Base-by-base conservation (phyloP, 129 eudicot species). In the Rutidosis leptorrhynchoides region DNA sequence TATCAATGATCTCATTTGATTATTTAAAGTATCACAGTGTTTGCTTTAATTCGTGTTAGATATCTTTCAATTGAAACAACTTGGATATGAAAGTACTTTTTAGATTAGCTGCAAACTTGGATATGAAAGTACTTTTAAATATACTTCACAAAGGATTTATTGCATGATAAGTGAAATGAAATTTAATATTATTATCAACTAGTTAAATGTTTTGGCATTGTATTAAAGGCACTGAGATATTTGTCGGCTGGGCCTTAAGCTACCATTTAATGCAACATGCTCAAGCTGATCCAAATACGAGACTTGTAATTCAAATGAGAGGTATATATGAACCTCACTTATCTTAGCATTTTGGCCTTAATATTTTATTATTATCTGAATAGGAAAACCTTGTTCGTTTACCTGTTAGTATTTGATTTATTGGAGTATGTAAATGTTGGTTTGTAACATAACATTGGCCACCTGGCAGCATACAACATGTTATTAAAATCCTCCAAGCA, bases 231-330 rank as follows among this genome's bases (percentile, higher is more conserved):
- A 91, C 95, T 23, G 96, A 85, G 81, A 93, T 88, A 83, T 83
- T 93, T 17, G 83, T 93, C 24, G 98, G 96, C 23, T 93, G 96
- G 96, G 98, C 96, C 79, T 64, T 93, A 63, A 83, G 91, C 68
- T 83, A 88, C 77, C 89, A 85, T 72, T 29, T 88, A 66, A 88
- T 85, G 96, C 86, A 81, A 7, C 78, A 82, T 48, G 57, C 79
- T 64, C 69, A 76, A 71, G 80, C 83, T 74, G 81, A 82, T 56
- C 54, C 91, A 22, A 85, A 85, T 65, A 71, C 77, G 25, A 80
- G 65, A 77, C 73, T 88, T 64, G 78, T 78, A 62, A 78, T 93
- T 82, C 92, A 46, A 69, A 71, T 24, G 89, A 83, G 68, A 93
- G 96, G 98, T 92, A 85, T 70, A n/a, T n/a, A n/a, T n/a, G 68